Base-by-base conservation (phyloP, 805 yeast species). In the Ogataea wickerhamii region DNA sequence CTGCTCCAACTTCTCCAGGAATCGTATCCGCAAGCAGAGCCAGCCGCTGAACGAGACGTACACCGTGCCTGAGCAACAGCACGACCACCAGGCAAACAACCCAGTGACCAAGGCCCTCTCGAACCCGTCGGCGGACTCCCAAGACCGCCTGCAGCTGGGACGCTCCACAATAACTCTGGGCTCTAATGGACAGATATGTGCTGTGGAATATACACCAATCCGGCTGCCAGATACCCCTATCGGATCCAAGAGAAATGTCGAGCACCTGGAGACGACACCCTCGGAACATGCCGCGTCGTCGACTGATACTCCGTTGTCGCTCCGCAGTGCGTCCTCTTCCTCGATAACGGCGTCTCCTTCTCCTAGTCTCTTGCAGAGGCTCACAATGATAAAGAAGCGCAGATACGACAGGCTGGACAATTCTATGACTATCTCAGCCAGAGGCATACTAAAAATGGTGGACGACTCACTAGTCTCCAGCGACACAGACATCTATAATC, bases 401-500 rank as follows among this genome's bases (percentile, higher is more conserved):
- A 55, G 48, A 32, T 49, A 56, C 36, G 59, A 62, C 14, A 52
- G 51, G 29, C 45, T 57, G 27, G 68, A 64, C 23, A 62, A 61
- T 37, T 61, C 67, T 3, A 56, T 56, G 59, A 60, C 64, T 3
- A 55, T 64, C 7, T 57, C 65, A 4, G 66, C 64, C 5, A 55
- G 55, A 28, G 67, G 63, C 2, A 62, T 64, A 4, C 43, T 64
- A 48, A 51, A 58, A 14, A 63, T 64, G 67, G 68, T 64, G 29
- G 68, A 64, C 40, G 64, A 62, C 24, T 60, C 67, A 13, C 49
- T 64, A 26, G 63, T 64, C 14, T 60, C 64, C 4, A 58, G 64
- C 39, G 68, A 64, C 44, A 61, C 63, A 6, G 63, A 58, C 21
- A 18, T 55, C 4, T 55, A 52, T 34, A 50, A 59, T 6, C 47